Conservation (phyloP, 768 basidiomycete genomes). For the Phylloporus sp. region DNA sequence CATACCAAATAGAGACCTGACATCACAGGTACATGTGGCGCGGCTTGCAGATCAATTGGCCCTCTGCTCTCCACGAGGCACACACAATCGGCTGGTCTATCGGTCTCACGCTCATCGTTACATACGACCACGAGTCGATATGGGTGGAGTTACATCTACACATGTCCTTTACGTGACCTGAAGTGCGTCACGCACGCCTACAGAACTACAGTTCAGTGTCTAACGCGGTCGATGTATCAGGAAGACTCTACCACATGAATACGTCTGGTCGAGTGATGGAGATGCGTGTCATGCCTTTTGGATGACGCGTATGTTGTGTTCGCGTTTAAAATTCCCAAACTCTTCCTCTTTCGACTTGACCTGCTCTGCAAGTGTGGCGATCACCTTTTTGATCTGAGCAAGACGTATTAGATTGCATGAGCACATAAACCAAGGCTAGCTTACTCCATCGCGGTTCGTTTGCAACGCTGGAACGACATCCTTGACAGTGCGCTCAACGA, state of each 20-base stretch:
- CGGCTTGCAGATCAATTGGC: neutral
- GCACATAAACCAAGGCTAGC: constrained; percentile 21
- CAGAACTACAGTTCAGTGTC: neutral
- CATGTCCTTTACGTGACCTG: neutral
- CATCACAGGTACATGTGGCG: constrained; percentile 6
- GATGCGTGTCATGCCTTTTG: constrained; percentile 21
- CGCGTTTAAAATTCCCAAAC: constrained; percentile 73
- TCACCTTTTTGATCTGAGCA: constrained; percentile 74
- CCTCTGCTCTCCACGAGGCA: neutral
- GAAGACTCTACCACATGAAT: neutral
- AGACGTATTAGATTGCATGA: constrained; percentile 6
- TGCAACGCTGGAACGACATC: constrained; percentile 89
- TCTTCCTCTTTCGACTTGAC: constrained; percentile 88
- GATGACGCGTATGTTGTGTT: constrained; percentile 70
- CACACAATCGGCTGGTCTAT: neutral
- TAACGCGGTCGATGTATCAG: neutral
- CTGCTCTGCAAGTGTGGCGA: constrained; percentile 74
- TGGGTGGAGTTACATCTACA: neutral
- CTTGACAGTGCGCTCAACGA: constrained; percentile 93
- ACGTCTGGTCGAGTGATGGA: neutral
- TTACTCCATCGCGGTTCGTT: constrained; percentile 84
- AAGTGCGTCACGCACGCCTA: neutral
- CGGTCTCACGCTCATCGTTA: neutral
- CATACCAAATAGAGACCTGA: constrained; percentile 5
- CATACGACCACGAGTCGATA: neutral